Percentiles rank a stretch among this genome's conserved stretches.
These are phyloP conservation scores for Solanum boliviense DNA, from an alignment of 257 asterid species.

Conservation along the genomic window DNA sequence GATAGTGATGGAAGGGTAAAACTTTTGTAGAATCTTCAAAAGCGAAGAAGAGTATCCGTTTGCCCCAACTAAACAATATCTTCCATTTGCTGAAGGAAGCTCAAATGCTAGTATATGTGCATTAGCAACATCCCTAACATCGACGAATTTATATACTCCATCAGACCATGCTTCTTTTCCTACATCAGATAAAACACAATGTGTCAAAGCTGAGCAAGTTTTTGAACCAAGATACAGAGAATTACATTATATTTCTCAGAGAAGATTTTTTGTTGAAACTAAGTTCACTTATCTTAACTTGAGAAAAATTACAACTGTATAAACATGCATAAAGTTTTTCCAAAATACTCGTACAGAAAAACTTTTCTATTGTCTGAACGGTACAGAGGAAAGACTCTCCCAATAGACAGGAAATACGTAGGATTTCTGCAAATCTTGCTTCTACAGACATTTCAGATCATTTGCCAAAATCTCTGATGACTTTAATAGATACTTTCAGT, in stretches of 20 bases:
- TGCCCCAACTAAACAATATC: conserved; percentile 38
- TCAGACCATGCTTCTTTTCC: conserved; percentile 19
- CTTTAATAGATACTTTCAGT: neutral
- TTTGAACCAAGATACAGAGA: too few relatives aligned
- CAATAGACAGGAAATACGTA: neutral
- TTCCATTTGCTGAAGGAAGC: conserved; percentile 32
- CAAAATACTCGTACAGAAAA: too few relatives aligned
- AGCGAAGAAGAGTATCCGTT: conserved; percentile 21
- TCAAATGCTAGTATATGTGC: conserved; percentile 45
- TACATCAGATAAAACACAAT: neutral
- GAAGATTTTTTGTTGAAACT: too few relatives aligned
- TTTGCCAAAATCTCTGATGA: neutral
- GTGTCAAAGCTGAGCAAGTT: neutral
- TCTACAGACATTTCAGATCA: neutral
- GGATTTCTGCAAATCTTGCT: neutral
- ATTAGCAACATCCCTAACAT: conserved; percentile 46
- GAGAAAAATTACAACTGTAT: too few relatives aligned
- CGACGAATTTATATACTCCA: conserved; percentile 28
- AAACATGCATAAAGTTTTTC: too few relatives aligned
- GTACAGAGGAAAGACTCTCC: neutral
- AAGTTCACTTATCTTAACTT: too few relatives aligned
- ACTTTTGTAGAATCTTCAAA: conserved; percentile 16
- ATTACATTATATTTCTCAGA: too few relatives aligned
- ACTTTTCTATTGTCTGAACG: too few relatives aligned
- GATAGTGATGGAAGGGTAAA: conserved; percentile 39